Percentiles rank a stretch among this genome's conserved stretches.
These are phyloP conservation scores for Porphyrellus cyaneotinctus DNA, from an alignment of 768 basidiomycete species.

Conservation along the genomic window DNA sequence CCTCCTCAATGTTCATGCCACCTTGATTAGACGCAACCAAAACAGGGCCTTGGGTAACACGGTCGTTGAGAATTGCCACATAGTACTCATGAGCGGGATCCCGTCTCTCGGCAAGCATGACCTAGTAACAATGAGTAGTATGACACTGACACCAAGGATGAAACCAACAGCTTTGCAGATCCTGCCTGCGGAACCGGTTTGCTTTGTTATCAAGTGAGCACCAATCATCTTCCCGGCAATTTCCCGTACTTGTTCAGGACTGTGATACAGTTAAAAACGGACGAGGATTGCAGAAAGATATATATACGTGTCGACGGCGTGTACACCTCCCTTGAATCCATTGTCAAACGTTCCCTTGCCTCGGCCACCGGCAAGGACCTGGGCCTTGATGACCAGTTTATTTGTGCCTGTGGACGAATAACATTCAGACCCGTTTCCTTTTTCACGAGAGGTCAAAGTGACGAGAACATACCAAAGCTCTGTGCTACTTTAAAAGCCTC, in stretches of 20 bases:
- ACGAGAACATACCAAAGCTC: conserved; percentile 63
- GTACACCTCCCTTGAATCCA: conserved; percentile 96
- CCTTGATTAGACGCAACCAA: conserved; percentile 92
- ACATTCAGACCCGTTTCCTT: background rate
- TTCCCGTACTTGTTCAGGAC: conserved; percentile 85
- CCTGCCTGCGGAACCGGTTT: conserved; percentile 89
- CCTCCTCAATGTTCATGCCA: conserved; percentile 99
- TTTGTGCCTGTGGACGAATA: conserved; percentile 49
- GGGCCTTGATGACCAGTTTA: conserved; percentile 94
- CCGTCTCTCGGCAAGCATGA: conserved; percentile 97
- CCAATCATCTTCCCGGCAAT: conserved; percentile 92
- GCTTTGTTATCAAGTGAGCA: conserved; percentile 94
- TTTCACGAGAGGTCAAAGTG: background rate
- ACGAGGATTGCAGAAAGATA: background rate
- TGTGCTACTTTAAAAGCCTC: conserved; percentile 90
- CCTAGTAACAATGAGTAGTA: conserved; percentile 43
- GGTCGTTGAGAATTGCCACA: conserved; percentile 94
- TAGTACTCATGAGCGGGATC: conserved; percentile 97
- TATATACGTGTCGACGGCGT: conserved; percentile 78
- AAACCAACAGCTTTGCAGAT: conserved; percentile 86
- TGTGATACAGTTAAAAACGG: conserved; percentile 29
- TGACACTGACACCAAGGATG: background rate
- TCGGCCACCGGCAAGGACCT: conserved; percentile 96
- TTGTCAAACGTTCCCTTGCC: conserved; percentile 97
- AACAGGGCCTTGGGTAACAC: conserved; percentile 81